Evolutionary conservation across 768 basidiomycete species (phyloP).

Genomic region (Gautieria morchelliformis): DNA sequence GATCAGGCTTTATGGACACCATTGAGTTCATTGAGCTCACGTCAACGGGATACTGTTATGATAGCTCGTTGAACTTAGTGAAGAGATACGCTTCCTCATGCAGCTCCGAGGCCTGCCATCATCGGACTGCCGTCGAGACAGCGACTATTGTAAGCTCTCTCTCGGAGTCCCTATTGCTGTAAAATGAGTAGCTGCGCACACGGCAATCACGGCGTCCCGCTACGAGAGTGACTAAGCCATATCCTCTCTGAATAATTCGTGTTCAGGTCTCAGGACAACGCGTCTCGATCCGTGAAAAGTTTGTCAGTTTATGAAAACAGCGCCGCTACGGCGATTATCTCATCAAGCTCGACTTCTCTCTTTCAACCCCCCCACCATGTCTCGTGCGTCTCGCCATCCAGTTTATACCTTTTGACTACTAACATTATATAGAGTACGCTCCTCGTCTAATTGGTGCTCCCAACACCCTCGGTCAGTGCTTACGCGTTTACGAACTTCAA

Average conservation of each 20-base stretch:
- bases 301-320: conserved; percentile 2
- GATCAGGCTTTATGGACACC: too few species aligned
- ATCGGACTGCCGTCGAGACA: too few species aligned
- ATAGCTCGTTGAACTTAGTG: too few species aligned
- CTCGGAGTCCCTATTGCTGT: too few species aligned
- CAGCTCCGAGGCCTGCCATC: too few species aligned
- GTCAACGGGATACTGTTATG: too few species aligned
- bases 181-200: neutral
- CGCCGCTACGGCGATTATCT: conserved; percentile 6
- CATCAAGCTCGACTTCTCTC: conserved; percentile 1
- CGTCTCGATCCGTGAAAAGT: neutral
- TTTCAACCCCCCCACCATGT: conserved; percentile 1
- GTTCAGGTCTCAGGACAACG: neutral
- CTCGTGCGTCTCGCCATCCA: conserved; percentile 1
- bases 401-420: neutral
- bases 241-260: neutral
- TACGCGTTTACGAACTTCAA: conserved; percentile 7
- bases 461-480: conserved; percentile 79
- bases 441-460: conserved; percentile 77
- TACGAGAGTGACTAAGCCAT: neutral
- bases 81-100: too few species aligned
- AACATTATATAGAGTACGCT: conserved; percentile 42
- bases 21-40: too few species aligned
- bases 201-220: neutral
- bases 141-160: too few species aligned